These are phyloP conservation scores for Verticillium tricorpus DNA, from an alignment of 2,329 filamentous ascomycete genomes.

Conservation along the genomic window DNA sequence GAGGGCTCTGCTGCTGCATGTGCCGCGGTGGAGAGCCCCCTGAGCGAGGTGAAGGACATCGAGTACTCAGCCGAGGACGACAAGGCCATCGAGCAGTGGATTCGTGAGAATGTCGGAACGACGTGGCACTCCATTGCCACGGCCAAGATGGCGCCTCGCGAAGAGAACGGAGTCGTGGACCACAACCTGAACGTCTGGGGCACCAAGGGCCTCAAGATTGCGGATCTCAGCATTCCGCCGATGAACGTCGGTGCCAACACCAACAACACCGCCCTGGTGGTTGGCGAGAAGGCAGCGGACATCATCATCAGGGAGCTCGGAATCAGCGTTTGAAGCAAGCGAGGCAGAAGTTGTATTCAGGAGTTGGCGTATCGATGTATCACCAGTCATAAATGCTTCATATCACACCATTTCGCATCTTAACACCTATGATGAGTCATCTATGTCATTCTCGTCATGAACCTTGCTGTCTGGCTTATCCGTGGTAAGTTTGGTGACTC, in stretches of 20 bases:
- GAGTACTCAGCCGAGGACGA: slow-evolving; percentile 47
- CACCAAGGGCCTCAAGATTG: slow-evolving; percentile 34
- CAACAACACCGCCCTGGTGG: slow-evolving; percentile 39
- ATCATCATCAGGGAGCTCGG: slow-evolving; percentile 34
- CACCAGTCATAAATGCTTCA: neutral
- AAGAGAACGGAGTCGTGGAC: slow-evolving; percentile 37
- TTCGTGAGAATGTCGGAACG: slow-evolving; percentile 34
- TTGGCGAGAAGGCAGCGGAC: slow-evolving; percentile 43
- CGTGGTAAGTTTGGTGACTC: too few species aligned
- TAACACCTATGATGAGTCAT: too few species aligned
- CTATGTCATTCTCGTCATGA: too few species aligned
- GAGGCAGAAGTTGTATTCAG: neutral
- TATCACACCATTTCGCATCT: too few species aligned
- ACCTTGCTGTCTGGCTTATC: too few species aligned
- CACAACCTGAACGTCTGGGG: slow-evolving; percentile 37
- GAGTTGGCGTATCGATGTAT: neutral
- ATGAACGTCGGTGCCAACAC: slow-evolving; percentile 43
- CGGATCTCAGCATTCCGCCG: slow-evolving; percentile 31
- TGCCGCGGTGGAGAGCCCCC: slow-evolving; percentile 41
- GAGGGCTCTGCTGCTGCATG: slow-evolving; percentile 33
- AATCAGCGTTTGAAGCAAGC: neutral
- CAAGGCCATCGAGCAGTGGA: slow-evolving; percentile 38
- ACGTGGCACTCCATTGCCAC: slow-evolving; percentile 44
- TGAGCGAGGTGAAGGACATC: slow-evolving; percentile 32
- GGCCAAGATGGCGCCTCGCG: slow-evolving; percentile 37